These are phyloP conservation scores for Aspergillus sp. DNA, from an alignment of 2,329 filamentous ascomycete species.

Conservation along the genomic window DNA sequence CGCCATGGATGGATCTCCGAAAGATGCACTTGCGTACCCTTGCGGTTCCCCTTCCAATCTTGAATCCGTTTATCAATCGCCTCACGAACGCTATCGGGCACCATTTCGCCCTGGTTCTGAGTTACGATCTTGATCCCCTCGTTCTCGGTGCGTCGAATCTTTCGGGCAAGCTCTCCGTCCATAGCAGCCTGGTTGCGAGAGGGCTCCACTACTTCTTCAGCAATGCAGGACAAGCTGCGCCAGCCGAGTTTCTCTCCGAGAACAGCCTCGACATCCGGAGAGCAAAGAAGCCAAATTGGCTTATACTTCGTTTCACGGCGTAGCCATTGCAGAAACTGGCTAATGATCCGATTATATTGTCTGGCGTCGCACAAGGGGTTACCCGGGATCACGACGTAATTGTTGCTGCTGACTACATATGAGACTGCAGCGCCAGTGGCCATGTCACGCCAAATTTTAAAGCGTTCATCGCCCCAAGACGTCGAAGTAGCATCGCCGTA, in stretches of 20 bases:
- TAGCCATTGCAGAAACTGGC: constrained; percentile 72
- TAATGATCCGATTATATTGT: constrained; percentile 73
- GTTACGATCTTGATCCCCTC: constrained; percentile 81
- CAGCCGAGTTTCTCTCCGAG: constrained; percentile 79
- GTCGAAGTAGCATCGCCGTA: constrained; percentile 94
- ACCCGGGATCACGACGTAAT: constrained; percentile 80
- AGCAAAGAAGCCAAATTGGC: constrained; percentile 88
- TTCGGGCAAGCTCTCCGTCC: constrained; percentile 67
- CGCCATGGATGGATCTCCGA: constrained; percentile 90
- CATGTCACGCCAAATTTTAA: constrained; percentile 81
- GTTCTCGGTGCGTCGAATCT: constrained; percentile 76
- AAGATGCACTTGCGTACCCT: constrained; percentile 83
- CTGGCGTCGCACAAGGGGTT: constrained; percentile 79
- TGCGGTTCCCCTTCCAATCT: constrained; percentile 77
- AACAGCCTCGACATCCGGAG: constrained; percentile 72
- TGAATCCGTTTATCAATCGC: constrained; percentile 72
- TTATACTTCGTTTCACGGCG: constrained; percentile 70
- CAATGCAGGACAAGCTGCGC: constrained; percentile 84
- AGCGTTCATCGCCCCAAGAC: constrained; percentile 87
- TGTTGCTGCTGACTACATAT: constrained; percentile 69
- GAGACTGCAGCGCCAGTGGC: constrained; percentile 79
- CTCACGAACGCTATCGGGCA: constrained; percentile 65
- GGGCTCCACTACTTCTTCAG: constrained; percentile 83
- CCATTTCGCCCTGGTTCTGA: constrained; percentile 62
- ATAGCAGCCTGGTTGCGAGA: constrained; percentile 65